phyloP scores from a whole-genome alignment of 371 early-diverging fungal genomes.

The Syncephalastrum sp. region DNA sequence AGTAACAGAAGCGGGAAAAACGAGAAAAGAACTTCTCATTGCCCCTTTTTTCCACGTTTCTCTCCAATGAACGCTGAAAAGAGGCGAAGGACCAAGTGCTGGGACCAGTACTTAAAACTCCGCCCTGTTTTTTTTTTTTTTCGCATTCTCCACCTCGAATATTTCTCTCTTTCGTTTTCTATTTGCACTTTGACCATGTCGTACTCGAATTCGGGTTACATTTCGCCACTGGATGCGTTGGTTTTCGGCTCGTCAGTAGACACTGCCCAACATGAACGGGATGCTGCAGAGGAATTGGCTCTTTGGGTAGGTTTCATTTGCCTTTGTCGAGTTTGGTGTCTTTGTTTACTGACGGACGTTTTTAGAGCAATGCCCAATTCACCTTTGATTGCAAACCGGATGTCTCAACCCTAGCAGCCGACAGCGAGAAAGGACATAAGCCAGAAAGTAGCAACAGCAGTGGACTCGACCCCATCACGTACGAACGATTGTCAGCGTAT shows the following conservation, averaged over 20 bases:
- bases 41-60: too few species aligned
- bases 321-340: not conserved
- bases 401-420: not conserved
- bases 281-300: slow-evolving; percentile 47
- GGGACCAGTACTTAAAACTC: too few species aligned
- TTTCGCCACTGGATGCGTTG: slow-evolving; percentile 36
- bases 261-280: slow-evolving; percentile 31
- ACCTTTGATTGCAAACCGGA: slow-evolving; percentile 64
- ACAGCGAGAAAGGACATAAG: slow-evolving; percentile 2
- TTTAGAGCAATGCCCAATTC: slow-evolving; percentile 63
- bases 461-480: slow-evolving; percentile 35
- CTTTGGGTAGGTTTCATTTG: slow-evolving; percentile 38
- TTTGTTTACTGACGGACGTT: not conserved
- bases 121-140: too few species aligned
- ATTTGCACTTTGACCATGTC: too few species aligned
- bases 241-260: slow-evolving; percentile 31
- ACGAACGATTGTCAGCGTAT: slow-evolving; percentile 40
- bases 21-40: too few species aligned
- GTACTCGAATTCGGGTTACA: slow-evolving; percentile 8
- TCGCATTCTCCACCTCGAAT: too few species aligned
- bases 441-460: slow-evolving; percentile 2
- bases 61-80: too few species aligned
- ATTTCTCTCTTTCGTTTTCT: too few species aligned
- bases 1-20: too few species aligned
- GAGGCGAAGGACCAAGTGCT: too few species aligned